These are phyloP conservation scores for Fusarium sp. DNA, from an alignment of 2,329 filamentous ascomycete species.

Conservation along the genomic window DNA sequence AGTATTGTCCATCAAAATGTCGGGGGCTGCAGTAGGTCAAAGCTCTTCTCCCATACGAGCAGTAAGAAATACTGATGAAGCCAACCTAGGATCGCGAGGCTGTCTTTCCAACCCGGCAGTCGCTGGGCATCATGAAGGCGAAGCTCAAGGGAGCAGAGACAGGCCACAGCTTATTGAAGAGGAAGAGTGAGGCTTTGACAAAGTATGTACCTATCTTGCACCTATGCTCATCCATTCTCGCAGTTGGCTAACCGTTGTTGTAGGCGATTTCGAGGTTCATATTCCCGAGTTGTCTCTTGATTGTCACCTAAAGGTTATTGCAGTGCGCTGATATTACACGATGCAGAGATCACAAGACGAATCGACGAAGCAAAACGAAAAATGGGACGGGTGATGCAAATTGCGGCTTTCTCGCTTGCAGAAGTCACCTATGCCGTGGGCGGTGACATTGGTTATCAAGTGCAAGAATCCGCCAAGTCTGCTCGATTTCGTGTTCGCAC, in stretches of 20 bases:
- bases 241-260: conserved; percentile 6
- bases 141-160: conserved; percentile 95
- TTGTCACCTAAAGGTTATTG: conserved; percentile 1
- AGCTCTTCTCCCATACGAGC: neutral
- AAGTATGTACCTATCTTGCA: conserved; percentile 70
- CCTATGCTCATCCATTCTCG: neutral
- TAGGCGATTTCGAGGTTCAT: conserved; percentile 86
- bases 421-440: conserved; percentile 98
- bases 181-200: conserved; percentile 97
- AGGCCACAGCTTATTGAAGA: conserved; percentile 93
- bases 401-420: conserved; percentile 95
- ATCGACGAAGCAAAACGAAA: conserved; percentile 99
- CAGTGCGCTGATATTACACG: conserved; percentile 20
- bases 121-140: conserved; percentile 94
- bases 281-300: neutral
- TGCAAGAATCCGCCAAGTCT: conserved; percentile 93
- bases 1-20: conserved; percentile 44
- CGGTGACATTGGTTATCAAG: conserved; percentile 95
- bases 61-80: conserved; percentile 22
- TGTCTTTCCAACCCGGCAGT: conserved; percentile 98
- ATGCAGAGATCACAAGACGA: conserved; percentile 87
- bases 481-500: conserved; percentile 93
- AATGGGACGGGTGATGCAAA: conserved; percentile 99
- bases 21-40: conserved; percentile 47
- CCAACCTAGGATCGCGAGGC: conserved; percentile 84